A percentile compares a stretch with the other conserved stretches of the same genome.
Conservation (phyloP, 768 basidiomycete genomes). For the Calocybe cyanea region DNA sequence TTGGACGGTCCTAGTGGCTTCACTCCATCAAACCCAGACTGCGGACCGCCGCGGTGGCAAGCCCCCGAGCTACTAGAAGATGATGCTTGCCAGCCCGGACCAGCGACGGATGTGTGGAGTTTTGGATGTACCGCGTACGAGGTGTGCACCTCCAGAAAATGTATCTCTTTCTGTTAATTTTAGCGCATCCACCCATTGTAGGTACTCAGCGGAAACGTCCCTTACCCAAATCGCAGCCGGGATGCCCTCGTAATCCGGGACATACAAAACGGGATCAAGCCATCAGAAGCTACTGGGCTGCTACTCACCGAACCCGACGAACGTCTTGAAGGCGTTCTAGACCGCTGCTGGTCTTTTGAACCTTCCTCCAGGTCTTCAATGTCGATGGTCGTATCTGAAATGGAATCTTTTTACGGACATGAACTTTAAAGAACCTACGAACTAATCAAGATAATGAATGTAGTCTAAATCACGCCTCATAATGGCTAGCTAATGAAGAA, state of each 20-base stretch:
- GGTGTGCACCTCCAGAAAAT: conserved; percentile 12
- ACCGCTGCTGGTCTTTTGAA: conserved; percentile 13
- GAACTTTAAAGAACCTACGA: neutral
- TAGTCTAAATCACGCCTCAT: neutral
- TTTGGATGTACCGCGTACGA: conserved; percentile 33
- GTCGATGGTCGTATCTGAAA: conserved; percentile 2
- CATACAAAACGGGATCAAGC: conserved; percentile 9
- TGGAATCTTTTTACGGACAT: neutral
- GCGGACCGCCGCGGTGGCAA: conserved; percentile 30
- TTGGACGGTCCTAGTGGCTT: conserved; percentile 23
- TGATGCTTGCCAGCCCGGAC: conserved; percentile 20
- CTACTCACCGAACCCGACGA: neutral
- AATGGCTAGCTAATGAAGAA: no score
- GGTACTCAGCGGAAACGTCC: conserved; percentile 12
- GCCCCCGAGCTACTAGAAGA: conserved; percentile 30
- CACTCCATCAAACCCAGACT: conserved; percentile 25
- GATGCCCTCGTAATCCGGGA: conserved; percentile 13
- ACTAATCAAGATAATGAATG: neutral
- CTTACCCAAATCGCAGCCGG: conserved; percentile 11
- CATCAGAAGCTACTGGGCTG: conserved; percentile 7
- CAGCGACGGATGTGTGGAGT: conserved; percentile 30
- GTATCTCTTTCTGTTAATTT: no score
- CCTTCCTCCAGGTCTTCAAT: conserved; percentile 7
- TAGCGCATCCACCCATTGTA: neutral
- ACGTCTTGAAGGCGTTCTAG: neutral